A percentile compares a stretch with the other conserved stretches of the same genome.
Conservation (phyloP, 1,284 basidiomycete genomes). For the Sphaerobolus stellatus region DNA sequence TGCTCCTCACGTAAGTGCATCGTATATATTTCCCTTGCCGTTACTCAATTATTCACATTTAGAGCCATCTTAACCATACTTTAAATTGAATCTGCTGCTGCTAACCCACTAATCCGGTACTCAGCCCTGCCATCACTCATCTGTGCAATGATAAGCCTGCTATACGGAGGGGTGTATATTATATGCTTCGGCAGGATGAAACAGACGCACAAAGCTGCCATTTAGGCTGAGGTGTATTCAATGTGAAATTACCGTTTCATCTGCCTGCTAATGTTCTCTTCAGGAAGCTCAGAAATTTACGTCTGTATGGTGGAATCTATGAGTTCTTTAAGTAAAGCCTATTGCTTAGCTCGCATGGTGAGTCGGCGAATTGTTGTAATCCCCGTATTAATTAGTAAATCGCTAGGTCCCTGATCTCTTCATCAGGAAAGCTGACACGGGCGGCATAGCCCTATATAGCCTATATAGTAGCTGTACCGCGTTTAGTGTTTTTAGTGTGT, state of each 20-base stretch:
- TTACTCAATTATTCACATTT: constrained; percentile 6
- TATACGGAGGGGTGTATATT: constrained; percentile 76
- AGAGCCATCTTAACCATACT: constrained; percentile 77
- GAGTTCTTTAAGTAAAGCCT: constrained; percentile 74
- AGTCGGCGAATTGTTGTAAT: no score
- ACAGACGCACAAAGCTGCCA: constrained; percentile 70
- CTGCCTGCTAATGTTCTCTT: background rate
- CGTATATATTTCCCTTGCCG: background rate
- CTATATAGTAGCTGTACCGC: no score
- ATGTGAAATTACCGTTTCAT: constrained; percentile 14
- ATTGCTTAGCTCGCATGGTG: constrained; percentile 76
- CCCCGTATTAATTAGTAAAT: no score
- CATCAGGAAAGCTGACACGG: no score
- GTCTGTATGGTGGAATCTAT: constrained; percentile 74
- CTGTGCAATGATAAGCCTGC: constrained; percentile 70
- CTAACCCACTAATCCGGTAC: constrained; percentile 66
- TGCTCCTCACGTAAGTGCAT: constrained; percentile 63
- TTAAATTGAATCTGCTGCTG: constrained; percentile 57
- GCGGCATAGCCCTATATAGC: no score
- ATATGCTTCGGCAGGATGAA: constrained; percentile 77
- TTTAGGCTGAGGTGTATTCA: constrained; percentile 65
- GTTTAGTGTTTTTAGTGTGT: no score
- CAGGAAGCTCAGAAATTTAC: constrained; percentile 70
- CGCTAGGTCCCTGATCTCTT: no score
- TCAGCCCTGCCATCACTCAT: constrained; percentile 65